phyloP scores from a whole-genome alignment of 164 flowering plant genomes.

The Macadamia tetraphylla region DNA sequence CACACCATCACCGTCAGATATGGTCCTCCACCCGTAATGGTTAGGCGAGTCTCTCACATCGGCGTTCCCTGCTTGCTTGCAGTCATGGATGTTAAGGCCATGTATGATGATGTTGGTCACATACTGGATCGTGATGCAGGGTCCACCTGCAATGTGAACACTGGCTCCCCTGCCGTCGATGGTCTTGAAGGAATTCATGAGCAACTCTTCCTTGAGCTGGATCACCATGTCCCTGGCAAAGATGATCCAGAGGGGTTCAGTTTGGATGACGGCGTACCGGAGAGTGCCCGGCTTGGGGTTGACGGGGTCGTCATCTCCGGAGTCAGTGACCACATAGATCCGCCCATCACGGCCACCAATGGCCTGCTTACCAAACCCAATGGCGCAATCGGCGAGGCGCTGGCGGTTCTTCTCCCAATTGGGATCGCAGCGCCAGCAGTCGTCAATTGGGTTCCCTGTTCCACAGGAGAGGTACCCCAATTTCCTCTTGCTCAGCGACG shows the following conservation, averaged over 20 bases:
- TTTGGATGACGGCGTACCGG: conserved; percentile 51
- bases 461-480: conserved; percentile 52
- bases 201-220: conserved; percentile 55
- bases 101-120: conserved; percentile 73
- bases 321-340: conserved; percentile 65
- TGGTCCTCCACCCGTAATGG: conserved; percentile 57
- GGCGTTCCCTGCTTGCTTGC: conserved; percentile 56
- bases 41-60: conserved; percentile 50
- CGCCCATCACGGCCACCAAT: conserved; percentile 64
- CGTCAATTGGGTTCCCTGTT: conserved; percentile 80
- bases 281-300: conserved; percentile 69
- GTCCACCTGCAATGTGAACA: conserved; percentile 80
- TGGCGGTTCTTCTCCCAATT: conserved; percentile 68
- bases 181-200: conserved; percentile 78
- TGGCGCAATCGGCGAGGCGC: conserved; percentile 61
- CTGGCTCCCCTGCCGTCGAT: conserved; percentile 72
- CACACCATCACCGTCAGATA: conserved; percentile 75
- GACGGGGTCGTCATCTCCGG: conserved; percentile 50
- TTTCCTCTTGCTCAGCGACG: conserved; percentile 36
- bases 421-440: conserved; percentile 83
- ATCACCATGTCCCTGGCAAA: conserved; percentile 69
- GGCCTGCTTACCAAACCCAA: conserved; percentile 79
- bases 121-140: conserved; percentile 71
- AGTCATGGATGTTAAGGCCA: conserved; percentile 70
- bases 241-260: conserved; percentile 70